Evolutionary conservation across 805 yeast species (phyloP), one percentile per base, ranked within the genome.

Genomic region (Ogataea saltuana): DNA sequence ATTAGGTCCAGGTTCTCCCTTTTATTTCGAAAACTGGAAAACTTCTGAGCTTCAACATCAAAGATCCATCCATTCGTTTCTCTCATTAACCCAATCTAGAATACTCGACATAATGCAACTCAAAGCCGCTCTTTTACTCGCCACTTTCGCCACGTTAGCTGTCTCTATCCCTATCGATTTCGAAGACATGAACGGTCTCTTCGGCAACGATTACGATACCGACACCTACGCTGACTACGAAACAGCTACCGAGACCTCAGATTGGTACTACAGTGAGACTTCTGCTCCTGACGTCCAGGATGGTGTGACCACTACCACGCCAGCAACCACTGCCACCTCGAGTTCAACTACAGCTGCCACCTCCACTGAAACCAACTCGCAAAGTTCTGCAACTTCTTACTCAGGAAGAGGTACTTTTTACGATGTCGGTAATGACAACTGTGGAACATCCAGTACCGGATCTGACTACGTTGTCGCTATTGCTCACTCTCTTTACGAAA

Each of bases 331-430:
- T 17, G 5, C 48, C 26, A 19, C 39, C 15, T 26, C 50, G 13
- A 26, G 44, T 15, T 15, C 51, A 1, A 13, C 50, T 10, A 25
- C 42, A 25, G 34, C 40, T 18, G 16, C 49, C 11, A 15, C 43
- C 5, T 16, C 51, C 21, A 31, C 46, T 13, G 25, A 29, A n/a
- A 23, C 44, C 20, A 6, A 22, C 15, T 19, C 39, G n/a, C n/a
- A n/a, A n/a, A n/a, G n/a, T 16, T 17, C 47, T 6, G 8, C 50
- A 3, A n/a, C 46, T 6, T 32, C 51, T 11, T 27, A 51, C 23
- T 34, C 64, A 2, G 80, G 80, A 32, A 60, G 74, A 46, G 81
- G 80, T 41, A 77, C 81, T 22, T 76, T 61, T 60, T 76, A 73
- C 56, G 55, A 58, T 22, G 67, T 75, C 16, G 70, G 70, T 4